Percentiles rank a stretch among this genome's conserved stretches.
These are phyloP conservation scores for Dillenia turbinata DNA, from an alignment of 164 flowering plant genomes.

Conservation along the genomic window DNA sequence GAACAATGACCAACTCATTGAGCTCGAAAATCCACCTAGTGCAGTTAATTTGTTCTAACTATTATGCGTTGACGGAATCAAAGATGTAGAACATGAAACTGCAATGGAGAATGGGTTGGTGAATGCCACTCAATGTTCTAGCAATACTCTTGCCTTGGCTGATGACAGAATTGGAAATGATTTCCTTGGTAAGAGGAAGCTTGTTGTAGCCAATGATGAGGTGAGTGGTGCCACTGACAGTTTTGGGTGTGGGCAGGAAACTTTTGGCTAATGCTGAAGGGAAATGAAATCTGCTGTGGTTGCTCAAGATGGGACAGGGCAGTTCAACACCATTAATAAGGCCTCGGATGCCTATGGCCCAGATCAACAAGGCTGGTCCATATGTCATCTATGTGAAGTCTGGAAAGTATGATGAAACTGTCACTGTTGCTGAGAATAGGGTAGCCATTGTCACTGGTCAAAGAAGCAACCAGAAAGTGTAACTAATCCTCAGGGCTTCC, in stretches of 20 bases:
- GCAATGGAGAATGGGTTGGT: conserved; percentile 11
- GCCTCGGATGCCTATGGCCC: conserved; percentile 36
- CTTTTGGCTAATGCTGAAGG: conserved; percentile 16
- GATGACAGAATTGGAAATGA: no score
- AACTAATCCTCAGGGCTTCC: conserved; percentile 27
- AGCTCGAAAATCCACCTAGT: no score
- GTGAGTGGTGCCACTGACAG: conserved; percentile 24
- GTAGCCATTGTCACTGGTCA: conserved; percentile 36
- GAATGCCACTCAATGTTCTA: conserved; percentile 24
- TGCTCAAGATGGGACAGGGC: conserved; percentile 60
- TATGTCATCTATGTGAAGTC: conserved; percentile 49
- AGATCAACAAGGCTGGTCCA: conserved; percentile 8
- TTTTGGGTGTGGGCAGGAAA: conserved; percentile 31
- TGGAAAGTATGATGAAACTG: conserved; percentile 39
- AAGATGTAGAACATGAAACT: neutral
- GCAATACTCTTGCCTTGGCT: conserved; percentile 28
- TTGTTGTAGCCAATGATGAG: neutral
- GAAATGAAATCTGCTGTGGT: conserved; percentile 32
- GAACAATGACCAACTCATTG: no score
- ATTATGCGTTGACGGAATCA: conserved; percentile 13
- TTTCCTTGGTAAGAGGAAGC: conserved; percentile 10
- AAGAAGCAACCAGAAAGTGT: conserved; percentile 16
- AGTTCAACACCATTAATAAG: conserved; percentile 36
- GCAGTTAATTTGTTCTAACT: no score
- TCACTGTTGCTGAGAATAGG: conserved; percentile 12